phyloP scores from a whole-genome alignment of 257 asterid species.

The Ilex aquifolium region DNA sequence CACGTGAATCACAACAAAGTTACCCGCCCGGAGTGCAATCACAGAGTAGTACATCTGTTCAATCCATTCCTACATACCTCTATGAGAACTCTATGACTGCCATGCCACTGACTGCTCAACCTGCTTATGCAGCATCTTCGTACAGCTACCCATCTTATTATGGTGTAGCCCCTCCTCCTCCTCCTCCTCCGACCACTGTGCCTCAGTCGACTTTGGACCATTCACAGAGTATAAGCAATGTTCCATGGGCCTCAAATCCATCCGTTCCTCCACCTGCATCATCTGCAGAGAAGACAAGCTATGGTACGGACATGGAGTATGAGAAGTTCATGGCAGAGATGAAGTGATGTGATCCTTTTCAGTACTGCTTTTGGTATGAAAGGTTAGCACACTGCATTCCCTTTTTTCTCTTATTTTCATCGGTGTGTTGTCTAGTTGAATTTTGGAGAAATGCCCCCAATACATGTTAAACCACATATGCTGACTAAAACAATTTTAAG shows the following conservation, averaged over 20 bases:
- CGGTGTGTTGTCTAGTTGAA: not conserved
- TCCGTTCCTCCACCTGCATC: constrained; percentile 55
- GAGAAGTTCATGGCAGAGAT: constrained; percentile 97
- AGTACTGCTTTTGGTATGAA: constrained; percentile 9
- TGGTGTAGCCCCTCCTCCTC: constrained; percentile 53
- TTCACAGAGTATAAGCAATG: constrained; percentile 55
- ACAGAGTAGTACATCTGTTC: constrained; percentile 50
- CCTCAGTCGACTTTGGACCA: constrained; percentile 47
- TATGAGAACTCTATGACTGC: constrained; percentile 48
- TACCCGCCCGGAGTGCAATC: constrained; percentile 79
- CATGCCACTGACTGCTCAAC: constrained; percentile 51
- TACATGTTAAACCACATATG: not conserved
- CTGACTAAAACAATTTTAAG: not conserved
- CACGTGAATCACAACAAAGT: constrained; percentile 64
- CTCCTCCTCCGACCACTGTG: constrained; percentile 50
- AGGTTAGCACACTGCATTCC: constrained; percentile 25
- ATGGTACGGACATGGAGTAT: constrained; percentile 62
- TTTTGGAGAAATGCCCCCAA: not conserved
- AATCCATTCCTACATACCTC: constrained; percentile 46
- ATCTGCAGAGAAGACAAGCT: constrained; percentile 48
- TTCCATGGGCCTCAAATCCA: constrained; percentile 79
- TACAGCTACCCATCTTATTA: constrained; percentile 66
- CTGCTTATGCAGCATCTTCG: constrained; percentile 47
- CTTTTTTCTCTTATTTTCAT: not conserved
- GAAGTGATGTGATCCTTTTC: constrained; percentile 33